Evolutionary conservation across 2,329 filamentous ascomycete genomes (phyloP).

Genomic region (Penicillium hesseltinei): DNA sequence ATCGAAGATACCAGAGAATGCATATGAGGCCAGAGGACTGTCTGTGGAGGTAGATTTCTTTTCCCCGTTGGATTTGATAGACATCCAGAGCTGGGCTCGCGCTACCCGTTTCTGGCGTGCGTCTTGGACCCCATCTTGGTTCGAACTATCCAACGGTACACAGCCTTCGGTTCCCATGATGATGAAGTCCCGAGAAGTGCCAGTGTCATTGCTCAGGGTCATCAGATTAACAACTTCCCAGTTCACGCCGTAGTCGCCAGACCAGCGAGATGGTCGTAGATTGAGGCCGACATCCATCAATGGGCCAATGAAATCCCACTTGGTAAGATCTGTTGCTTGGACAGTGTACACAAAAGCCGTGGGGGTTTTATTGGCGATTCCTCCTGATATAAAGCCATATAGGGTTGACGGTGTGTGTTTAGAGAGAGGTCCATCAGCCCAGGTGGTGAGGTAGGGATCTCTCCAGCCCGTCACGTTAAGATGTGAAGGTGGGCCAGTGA

Average conservation of each 20-base stretch:
- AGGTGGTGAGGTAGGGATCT: conserved; percentile 40
- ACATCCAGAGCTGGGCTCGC: conserved; percentile 48
- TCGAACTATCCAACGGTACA: conserved; percentile 10
- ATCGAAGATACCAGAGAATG: conserved; percentile 49
- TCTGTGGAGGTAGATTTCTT: not conserved
- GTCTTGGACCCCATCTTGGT: conserved; percentile 1
- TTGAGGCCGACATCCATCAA: conserved; percentile 44
- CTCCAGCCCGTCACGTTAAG: conserved; percentile 44
- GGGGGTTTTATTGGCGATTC: conserved; percentile 43
- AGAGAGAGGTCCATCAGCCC: conserved; percentile 11
- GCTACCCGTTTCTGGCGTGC: conserved; percentile 24
- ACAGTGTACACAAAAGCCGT: conserved; percentile 51
- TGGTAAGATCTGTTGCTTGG: conserved; percentile 38
- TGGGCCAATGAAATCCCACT: conserved; percentile 49
- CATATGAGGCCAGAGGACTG: conserved; percentile 32
- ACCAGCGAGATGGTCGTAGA: conserved; percentile 45
- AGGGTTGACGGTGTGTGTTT: conserved; percentile 24
- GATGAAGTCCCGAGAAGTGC: conserved; percentile 40
- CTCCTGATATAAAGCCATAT: conserved; percentile 52
- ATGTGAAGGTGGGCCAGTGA: conserved; percentile 34
- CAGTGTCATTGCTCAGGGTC: conserved; percentile 37
- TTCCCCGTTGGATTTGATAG: conserved; percentile 28
- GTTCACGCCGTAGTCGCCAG: conserved; percentile 52
- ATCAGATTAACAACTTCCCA: conserved; percentile 53
- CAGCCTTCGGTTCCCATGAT: conserved; percentile 50